Evolutionary conservation across 1,284 basidiomycete genomes (phyloP).

Genomic region (Phellopilus nigrolimitatus): DNA sequence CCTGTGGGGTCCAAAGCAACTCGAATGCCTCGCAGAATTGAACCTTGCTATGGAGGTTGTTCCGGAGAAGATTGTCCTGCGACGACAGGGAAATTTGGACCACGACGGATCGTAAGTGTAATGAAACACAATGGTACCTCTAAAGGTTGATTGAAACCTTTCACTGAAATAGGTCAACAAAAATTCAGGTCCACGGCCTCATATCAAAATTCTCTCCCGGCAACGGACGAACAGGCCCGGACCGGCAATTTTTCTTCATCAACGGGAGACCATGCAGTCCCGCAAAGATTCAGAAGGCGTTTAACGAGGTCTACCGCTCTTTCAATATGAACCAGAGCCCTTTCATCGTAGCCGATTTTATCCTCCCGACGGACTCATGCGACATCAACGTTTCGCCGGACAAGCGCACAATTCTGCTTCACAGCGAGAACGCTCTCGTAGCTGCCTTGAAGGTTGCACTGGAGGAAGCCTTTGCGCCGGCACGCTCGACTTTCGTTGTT

Average conservation of each 20-base stretch:
- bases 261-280: conserved; percentile 89
- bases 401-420: conserved; percentile 91
- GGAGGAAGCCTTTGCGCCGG: conserved; percentile 60
- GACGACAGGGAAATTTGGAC: conserved; percentile 28
- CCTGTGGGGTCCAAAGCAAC: conserved; percentile 82
- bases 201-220: conserved; percentile 75
- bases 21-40: conserved; percentile 73
- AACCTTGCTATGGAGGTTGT: conserved; percentile 68
- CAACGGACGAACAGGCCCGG: conserved; percentile 71
- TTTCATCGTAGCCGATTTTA: conserved; percentile 48
- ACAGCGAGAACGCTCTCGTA: conserved; percentile 83
- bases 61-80: conserved; percentile 45
- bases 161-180: conserved; percentile 3
- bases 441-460: conserved; percentile 66
- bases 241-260: conserved; percentile 92
- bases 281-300: conserved; percentile 76
- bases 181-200: conserved; percentile 65
- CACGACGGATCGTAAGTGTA: conserved; percentile 25
- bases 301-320: conserved; percentile 87
- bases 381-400: conserved; percentile 98
- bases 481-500: conserved; percentile 65
- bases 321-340: conserved; percentile 76
- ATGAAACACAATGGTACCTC: background rate
- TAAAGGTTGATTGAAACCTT: background rate
- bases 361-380: conserved; percentile 54